Base-by-base conservation (phyloP, 2,329 filamentous ascomycete species). In the Epichloe sp. region DNA sequence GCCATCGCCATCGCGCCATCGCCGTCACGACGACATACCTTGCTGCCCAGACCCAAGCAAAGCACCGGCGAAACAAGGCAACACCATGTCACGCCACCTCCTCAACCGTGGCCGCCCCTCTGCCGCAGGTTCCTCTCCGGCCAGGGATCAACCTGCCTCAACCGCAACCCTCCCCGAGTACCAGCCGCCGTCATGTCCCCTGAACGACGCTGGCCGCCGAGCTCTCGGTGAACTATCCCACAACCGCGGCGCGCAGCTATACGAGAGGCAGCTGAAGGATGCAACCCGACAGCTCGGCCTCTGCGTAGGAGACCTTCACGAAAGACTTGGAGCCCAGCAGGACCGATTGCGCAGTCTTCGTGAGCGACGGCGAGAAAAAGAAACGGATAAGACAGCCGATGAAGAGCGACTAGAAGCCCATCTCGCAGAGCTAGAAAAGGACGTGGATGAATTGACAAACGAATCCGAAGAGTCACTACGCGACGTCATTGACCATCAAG, bases 271-370 rank as follows among this genome's bases (percentile, higher is more conserved):
- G 38, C 65, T 79, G 34, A 67, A 67, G 48, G 64, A 71, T 23
- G 71, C 74, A 5, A 56, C 71, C 37, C 62, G 66, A 6, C 59
- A 74, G 8, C 66, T 80, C 15, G 69, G 69, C 31, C 64, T 65
- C 41, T 68, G 63, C 52, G 71, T 79, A 12, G 68, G 70, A 47
- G 70, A 71, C 56, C 64, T 79, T 56, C 76, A 80, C 56, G 77
- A 79, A 50, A 63, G 65, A 5, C 56, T 72, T 2, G 62, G 62
- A 34, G 60, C 64, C n/a, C 65, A 71, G 54, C 65, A 61, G 8
- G 59, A 63, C 3, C 57, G 62, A 8, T 63, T 73, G 5, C 60
- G 61, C 10, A 55, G 56, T 8, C 50, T 64, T 15, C 62, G 54
- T 4, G 58, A 66, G 40, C 69, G 66, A 51, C 67, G 71, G 11